These are phyloP conservation scores for Isoetes taiwanensis DNA, from an alignment of 75 land plant species.

Conservation along the genomic window DNA sequence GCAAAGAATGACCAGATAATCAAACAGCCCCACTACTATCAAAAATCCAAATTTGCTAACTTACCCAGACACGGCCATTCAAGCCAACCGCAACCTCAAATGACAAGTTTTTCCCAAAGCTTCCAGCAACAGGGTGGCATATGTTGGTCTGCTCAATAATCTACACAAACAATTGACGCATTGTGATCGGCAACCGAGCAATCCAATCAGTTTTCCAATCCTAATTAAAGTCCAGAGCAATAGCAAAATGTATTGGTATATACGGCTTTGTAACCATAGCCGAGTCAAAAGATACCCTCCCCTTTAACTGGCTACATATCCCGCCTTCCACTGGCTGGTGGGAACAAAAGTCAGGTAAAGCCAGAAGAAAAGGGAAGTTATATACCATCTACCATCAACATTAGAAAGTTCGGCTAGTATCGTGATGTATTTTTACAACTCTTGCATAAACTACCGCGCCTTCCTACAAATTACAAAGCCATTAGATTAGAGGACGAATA, in stretches of 20 bases:
- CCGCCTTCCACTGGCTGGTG: slow-evolving; percentile 40
- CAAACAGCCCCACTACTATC: not conserved
- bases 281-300: slow-evolving; percentile 80
- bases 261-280: slow-evolving; percentile 67
- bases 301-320: slow-evolving; percentile 72
- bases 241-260: no score
- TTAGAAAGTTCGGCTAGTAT: slow-evolving; percentile 84
- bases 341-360: not conserved
- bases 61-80: slow-evolving; percentile 96
- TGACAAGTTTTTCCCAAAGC: slow-evolving; percentile 64
- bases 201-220: not conserved
- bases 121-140: slow-evolving; percentile 84
- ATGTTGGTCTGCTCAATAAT: slow-evolving; percentile 68
- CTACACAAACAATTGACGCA: slow-evolving; percentile 22
- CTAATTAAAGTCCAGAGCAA: no score
- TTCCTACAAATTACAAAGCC: slow-evolving; percentile 15
- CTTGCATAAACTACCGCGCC: slow-evolving; percentile 73
- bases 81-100: slow-evolving; percentile 89
- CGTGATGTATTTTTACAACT: slow-evolving; percentile 76
- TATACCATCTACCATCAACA: slow-evolving; percentile 46
- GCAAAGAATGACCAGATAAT: not conserved
- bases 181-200: no score
- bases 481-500: not conserved
- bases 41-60: not conserved
- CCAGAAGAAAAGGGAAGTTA: not conserved